These are phyloP conservation scores for Phaseolus lunatus DNA, from an alignment of 306 rosid genomes.

Conservation along the genomic window DNA sequence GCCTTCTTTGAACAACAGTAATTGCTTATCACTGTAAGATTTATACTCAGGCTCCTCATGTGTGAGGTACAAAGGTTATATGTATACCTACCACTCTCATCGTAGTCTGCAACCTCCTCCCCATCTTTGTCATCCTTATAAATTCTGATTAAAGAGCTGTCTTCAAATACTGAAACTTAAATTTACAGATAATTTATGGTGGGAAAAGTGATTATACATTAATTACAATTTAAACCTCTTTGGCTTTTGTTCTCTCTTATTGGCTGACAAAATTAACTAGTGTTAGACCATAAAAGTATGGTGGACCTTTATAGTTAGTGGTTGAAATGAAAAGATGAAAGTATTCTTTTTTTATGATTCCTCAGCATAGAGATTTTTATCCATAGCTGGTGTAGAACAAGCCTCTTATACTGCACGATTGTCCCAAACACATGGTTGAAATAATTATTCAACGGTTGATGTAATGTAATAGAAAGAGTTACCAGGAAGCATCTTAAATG, in stretches of 20 bases:
- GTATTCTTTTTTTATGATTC: neutral
- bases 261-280: neutral
- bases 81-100: no score
- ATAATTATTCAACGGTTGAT: neutral
- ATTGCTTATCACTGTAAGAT: no score
- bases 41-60: no score
- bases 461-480: neutral
- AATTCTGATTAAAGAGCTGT: no score
- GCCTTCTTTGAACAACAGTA: no score
- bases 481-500: slow-evolving; percentile 29
- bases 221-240: neutral
- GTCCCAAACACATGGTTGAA: slow-evolving; percentile 15
- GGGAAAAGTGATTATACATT: neutral
- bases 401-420: neutral
- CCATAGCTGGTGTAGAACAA: neutral
- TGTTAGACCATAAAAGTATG: neutral
- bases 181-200: no score
- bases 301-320: neutral
- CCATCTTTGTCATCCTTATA: no score
- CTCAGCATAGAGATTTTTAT: slow-evolving; percentile 9
- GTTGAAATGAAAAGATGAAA: neutral
- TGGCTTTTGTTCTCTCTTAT: neutral
- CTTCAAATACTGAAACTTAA: no score
- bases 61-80: no score
- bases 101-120: no score